These are phyloP conservation scores for Puccinia novopanici DNA, from an alignment of 1,284 basidiomycete genomes.

Conservation along the genomic window DNA sequence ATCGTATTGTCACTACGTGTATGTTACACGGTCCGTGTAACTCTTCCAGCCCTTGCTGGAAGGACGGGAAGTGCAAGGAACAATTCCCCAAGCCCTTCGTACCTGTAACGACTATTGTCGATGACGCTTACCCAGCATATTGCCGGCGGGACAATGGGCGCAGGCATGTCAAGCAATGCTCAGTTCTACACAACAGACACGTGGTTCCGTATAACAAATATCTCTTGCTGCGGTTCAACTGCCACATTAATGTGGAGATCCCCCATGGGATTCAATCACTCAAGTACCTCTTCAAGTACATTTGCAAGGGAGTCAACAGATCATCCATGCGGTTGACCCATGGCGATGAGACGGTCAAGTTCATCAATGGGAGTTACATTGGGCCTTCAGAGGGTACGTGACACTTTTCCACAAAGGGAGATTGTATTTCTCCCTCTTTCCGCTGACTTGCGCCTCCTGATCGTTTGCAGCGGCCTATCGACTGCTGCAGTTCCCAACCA, in stretches of 20 bases:
- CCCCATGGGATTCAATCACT: conserved; percentile 58
- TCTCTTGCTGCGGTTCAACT: conserved; percentile 59
- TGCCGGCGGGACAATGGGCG: not conserved
- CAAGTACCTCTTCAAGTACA: conserved; percentile 64
- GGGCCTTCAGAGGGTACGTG: conserved; percentile 8
- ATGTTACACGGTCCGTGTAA: conserved; percentile 65
- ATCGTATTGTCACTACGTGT: conserved; percentile 56
- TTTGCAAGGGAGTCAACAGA: conserved; percentile 63
- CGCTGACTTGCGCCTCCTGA: not conserved
- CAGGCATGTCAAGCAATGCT: not conserved
- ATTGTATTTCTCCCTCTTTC: not conserved
- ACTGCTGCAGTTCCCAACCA: not conserved
- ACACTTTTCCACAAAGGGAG: too few relatives aligned
- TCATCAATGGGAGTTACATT: conserved; percentile 7
- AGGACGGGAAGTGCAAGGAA: conserved; percentile 61
- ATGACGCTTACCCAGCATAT: conserved; percentile 59
- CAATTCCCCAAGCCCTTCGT: conserved; percentile 61
- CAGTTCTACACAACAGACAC: conserved; percentile 57
- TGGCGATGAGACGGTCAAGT: conserved; percentile 53
- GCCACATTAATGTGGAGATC: conserved; percentile 65
- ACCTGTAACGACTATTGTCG: conserved; percentile 59
- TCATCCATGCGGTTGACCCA: conserved; percentile 55
- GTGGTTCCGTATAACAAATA: conserved; percentile 61
- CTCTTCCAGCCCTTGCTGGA: conserved; percentile 59
- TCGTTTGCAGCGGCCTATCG: conserved; percentile 51